Base-by-base conservation (phyloP, 768 basidiomycete species). In the Pleurotus ostreatus region DNA sequence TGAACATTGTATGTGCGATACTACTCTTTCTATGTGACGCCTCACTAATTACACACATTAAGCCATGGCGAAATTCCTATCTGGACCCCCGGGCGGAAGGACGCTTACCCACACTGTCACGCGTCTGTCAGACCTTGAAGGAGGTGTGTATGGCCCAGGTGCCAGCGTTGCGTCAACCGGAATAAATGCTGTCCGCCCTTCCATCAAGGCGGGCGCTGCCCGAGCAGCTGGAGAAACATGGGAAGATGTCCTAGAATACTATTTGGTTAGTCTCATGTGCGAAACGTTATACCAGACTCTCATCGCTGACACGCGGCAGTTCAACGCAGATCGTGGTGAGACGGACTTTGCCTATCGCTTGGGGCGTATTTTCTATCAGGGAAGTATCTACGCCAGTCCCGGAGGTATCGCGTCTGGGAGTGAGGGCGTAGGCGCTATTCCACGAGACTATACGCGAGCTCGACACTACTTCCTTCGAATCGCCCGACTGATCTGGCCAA, bases 321-420 rank as follows among this genome's bases (percentile, higher is more conserved):
- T 96, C 71, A 97, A 98, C 49, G 92, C 96, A 5, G 94, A 98
- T 63, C 85, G 94, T 23, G 93, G 92, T 23, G 92, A 94, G 62
- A 83, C 83, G 49, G 85, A 88, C 60, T 96, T 92, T 67, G 93
- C 94, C 2, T 94, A 90, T 70, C 85, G 92, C 13, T 80, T 98
- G 2, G 97, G 94, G n/a, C 88, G 92, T 71, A 90, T 98, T 8
- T 96, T 89, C 72, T 98, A 99, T 66, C 90, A 94, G 66, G 97
- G 97, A 15, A 94, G 91, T 57, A 89, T 98, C 37, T 98, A 97
- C 65, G 78, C 82, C 4, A 75, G 83, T 8, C 69, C 78, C 12
- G 93, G 93, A 2, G 95, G 96, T 8, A 84, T 90, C 40, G 83
- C 80, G 2, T 94, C 91, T 1, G 92, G 94, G 13, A 89, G 91